Percentiles rank a stretch among this genome's conserved stretches.
Conservation (phyloP, 2,329 filamentous ascomycete genomes). For the Aquanectria penicillioides region DNA sequence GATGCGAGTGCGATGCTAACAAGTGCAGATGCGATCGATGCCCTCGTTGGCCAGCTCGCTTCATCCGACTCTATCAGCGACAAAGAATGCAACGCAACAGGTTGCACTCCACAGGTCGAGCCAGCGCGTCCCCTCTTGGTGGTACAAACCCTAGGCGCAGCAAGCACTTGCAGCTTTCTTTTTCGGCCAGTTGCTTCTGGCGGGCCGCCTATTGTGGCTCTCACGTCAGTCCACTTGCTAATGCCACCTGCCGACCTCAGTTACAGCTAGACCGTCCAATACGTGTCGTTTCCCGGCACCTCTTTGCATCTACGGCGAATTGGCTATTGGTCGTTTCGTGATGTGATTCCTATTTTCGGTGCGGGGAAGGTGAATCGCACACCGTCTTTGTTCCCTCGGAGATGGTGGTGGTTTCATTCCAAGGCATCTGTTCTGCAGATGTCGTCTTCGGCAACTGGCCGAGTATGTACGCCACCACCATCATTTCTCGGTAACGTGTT, state of each 20-base stretch:
- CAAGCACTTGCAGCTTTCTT: neutral
- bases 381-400: slow-evolving; percentile 1
- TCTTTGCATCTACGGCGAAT: neutral
- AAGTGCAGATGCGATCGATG: no score
- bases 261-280: neutral
- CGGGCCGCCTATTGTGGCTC: slow-evolving; percentile 11
- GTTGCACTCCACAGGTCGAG: no score
- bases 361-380: slow-evolving; percentile 12
- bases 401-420: neutral
- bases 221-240: slow-evolving; percentile 18
- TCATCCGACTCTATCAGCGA: no score
- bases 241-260: neutral
- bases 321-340: neutral
- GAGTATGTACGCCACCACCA: slow-evolving; percentile 5
- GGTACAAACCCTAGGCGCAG: no score
- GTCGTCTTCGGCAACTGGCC: slow-evolving; percentile 12
- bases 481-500: neutral
- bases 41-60: no score
- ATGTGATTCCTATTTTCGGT: neutral
- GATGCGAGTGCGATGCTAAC: no score
- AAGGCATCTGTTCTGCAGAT: neutral
- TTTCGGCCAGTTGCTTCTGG: slow-evolving; percentile 5
- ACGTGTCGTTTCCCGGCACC: neutral
- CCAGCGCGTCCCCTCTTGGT: no score
- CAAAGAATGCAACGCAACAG: no score